phyloP scores from a whole-genome alignment of 257 asterid species.

The Nicotiana obtusifolia region DNA sequence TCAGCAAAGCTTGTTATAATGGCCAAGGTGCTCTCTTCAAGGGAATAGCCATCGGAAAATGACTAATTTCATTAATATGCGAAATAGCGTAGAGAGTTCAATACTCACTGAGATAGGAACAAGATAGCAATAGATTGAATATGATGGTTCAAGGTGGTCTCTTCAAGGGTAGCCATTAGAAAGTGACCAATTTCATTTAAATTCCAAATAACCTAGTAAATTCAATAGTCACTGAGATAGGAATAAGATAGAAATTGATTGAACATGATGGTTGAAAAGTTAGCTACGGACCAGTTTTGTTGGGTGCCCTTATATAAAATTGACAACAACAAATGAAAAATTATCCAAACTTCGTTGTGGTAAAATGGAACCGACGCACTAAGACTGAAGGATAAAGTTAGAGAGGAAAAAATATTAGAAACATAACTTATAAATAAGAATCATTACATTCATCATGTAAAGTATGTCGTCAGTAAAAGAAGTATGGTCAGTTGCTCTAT shows the following conservation, averaged over 20 bases:
- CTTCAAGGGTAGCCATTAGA: neutral
- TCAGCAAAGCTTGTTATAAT: neutral
- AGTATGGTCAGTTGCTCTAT: neutral
- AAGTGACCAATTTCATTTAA: neutral
- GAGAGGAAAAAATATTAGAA: neutral
- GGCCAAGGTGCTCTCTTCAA: neutral
- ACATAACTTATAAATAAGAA: neutral
- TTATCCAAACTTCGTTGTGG: neutral
- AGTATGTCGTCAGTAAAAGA: neutral
- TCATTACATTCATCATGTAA: neutral
- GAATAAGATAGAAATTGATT: neutral
- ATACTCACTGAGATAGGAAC: neutral
- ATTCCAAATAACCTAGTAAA: neutral
- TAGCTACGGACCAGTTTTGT: neutral
- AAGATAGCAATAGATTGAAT: neutral
- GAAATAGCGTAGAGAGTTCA: neutral
- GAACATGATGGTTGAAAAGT: neutral
- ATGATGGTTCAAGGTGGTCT: neutral
- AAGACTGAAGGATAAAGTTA: neutral
- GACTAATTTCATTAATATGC: neutral
- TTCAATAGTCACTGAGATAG: neutral
- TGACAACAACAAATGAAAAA: neutral
- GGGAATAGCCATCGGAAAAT: neutral
- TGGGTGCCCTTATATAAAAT: neutral
- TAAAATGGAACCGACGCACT: neutral